Percentiles rank a stretch among this genome's conserved stretches.
Evolutionary conservation across 208 protist species (phyloP).

Genomic region (Trypanosomatidae sp.): DNA sequence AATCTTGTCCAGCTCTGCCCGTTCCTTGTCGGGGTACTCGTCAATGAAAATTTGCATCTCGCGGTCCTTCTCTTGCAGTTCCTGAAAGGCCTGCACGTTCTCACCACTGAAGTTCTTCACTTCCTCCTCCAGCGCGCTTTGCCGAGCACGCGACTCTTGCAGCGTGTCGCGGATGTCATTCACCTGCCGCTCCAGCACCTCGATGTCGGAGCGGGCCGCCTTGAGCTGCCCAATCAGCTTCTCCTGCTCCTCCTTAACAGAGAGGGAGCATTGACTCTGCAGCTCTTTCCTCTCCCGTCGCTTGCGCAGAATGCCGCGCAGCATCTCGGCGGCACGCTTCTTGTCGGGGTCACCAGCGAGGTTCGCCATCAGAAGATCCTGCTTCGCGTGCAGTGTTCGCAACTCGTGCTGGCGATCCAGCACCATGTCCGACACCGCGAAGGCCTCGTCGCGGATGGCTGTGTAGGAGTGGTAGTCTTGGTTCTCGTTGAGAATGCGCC

Average conservation of each 20-base stretch:
- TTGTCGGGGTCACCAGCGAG: conserved; percentile 79
- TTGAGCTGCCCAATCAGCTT: conserved; percentile 83
- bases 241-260: conserved; percentile 85
- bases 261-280: conserved; percentile 74
- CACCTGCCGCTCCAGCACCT: conserved; percentile 84
- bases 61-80: conserved; percentile 80
- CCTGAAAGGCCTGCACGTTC: conserved; percentile 80
- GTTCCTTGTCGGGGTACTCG: conserved; percentile 78
- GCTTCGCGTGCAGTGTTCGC: conserved; percentile 78
- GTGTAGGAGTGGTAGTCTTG: conserved; percentile 80
- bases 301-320: conserved; percentile 77
- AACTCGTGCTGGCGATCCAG: conserved; percentile 81
- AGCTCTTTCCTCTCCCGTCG: conserved; percentile 69
- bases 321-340: conserved; percentile 62
- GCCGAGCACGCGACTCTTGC: conserved; percentile 62
- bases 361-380: conserved; percentile 78
- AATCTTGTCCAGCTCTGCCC: conserved; percentile 69
- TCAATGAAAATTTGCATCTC: conserved; percentile 90
- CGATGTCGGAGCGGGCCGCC: conserved; percentile 73
- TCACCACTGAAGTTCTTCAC: conserved; percentile 88
- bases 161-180: conserved; percentile 76
- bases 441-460: conserved; percentile 66
- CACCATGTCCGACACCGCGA: conserved; percentile 75
- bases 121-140: conserved; percentile 77
- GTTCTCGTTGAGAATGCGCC: conserved; percentile 71